These are phyloP conservation scores for Porodaedalea pini DNA, from an alignment of 1,284 basidiomycete species.

Conservation along the genomic window DNA sequence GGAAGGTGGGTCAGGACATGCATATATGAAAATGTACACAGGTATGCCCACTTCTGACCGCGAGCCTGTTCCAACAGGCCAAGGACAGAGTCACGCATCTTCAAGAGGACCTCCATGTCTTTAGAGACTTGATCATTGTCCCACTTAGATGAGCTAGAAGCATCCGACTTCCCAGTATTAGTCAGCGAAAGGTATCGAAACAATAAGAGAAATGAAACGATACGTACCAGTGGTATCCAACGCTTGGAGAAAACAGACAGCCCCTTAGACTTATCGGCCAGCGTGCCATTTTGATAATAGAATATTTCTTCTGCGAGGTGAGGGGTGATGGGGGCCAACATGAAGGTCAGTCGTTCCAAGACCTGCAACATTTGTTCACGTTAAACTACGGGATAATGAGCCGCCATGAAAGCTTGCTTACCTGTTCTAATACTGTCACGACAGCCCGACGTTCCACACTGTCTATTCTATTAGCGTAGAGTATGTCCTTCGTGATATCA, in stretches of 20 bases:
- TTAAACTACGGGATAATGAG: not conserved
- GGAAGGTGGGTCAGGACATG: not conserved
- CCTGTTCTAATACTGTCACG: slow-evolving; percentile 72
- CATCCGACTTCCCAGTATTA: not conserved
- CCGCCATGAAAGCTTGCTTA: slow-evolving; percentile 32
- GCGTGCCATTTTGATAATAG: slow-evolving; percentile 38
- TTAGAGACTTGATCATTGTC: slow-evolving; percentile 45
- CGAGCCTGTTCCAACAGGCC: slow-evolving; percentile 67
- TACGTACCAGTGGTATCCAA: slow-evolving; percentile 60
- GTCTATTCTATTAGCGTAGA: slow-evolving; percentile 71
- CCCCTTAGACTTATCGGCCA: slow-evolving; percentile 24
- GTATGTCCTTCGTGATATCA: slow-evolving; percentile 85
- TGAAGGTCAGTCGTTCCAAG: slow-evolving; percentile 62
- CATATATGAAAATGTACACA: slow-evolving; percentile 5
- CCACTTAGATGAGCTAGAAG: slow-evolving; percentile 49
- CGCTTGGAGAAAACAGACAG: slow-evolving; percentile 59
- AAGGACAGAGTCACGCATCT: slow-evolving; percentile 53
- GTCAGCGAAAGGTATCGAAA: not conserved
- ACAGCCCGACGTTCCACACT: slow-evolving; percentile 59
- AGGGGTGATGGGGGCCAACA: slow-evolving; percentile 86
- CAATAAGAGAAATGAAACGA: not conserved
- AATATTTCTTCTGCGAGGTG: slow-evolving; percentile 92
- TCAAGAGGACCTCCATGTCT: slow-evolving; percentile 60
- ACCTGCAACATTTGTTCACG: slow-evolving; percentile 42
- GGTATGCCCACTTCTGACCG: slow-evolving; percentile 45